Conservation (phyloP, 1,284 basidiomycete genomes). For the Tylopilus microsporus region DNA sequence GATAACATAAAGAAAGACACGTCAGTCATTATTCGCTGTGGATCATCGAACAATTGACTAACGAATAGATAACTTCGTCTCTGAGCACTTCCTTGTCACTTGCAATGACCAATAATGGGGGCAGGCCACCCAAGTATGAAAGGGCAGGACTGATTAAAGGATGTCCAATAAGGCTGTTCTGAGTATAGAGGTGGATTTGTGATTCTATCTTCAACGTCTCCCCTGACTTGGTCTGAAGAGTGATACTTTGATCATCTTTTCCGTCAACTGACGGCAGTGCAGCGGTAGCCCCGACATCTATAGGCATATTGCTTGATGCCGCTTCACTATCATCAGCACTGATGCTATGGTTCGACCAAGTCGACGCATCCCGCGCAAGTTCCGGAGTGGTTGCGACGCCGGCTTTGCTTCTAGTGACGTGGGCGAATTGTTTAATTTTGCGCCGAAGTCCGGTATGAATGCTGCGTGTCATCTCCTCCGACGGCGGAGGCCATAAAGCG, state of each 20-base stretch:
- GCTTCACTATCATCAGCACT: constrained; percentile 16
- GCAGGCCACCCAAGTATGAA: constrained; percentile 86
- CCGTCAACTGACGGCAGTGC: constrained; percentile 38
- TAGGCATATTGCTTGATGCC: constrained; percentile 25
- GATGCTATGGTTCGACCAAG: constrained; percentile 21
- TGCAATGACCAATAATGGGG: constrained; percentile 81
- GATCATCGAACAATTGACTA: constrained; percentile 30
- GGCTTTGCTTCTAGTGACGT: constrained; percentile 20
- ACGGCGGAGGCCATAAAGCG: constrained; percentile 86
- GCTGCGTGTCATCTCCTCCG: constrained; percentile 60
- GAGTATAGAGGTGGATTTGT: constrained; percentile 88
- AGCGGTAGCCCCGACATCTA: constrained; percentile 46
- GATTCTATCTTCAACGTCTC: constrained; percentile 52
- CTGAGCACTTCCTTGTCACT: constrained; percentile 90
- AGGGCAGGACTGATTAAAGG: constrained; percentile 82
- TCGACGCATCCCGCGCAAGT: constrained; percentile 18
- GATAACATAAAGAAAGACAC: background rate
- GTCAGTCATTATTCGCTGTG: background rate
- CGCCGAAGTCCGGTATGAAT: constrained; percentile 62
- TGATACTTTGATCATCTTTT: constrained; percentile 41
- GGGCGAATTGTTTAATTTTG: constrained; percentile 60
- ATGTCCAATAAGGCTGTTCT: constrained; percentile 78
- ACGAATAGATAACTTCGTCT: constrained; percentile 90
- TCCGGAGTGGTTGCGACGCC: constrained; percentile 10
- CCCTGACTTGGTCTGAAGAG: constrained; percentile 42